Evolutionary conservation across 1,139 yeast species (phyloP), one percentile per base, ranked within the genome.

Genomic region (Nakaseomyces uthaithaninus): DNA sequence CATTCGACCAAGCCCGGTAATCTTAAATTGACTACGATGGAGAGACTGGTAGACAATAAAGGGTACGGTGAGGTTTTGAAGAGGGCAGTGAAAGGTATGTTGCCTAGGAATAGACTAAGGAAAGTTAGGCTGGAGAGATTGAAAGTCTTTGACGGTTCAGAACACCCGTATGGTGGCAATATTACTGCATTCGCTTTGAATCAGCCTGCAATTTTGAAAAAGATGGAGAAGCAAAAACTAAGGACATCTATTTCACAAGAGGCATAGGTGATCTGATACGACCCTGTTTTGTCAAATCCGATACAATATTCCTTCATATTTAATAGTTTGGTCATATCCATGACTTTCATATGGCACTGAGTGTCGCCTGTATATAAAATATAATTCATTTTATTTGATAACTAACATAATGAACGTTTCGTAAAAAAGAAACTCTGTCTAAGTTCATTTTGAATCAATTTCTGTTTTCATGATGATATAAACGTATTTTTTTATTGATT

Each of bases 61-160:
- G 98, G 98, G 10, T 83, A 79, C 53, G 80, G 85, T 15, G 98
- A 89, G 60, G 67, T 87, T 15, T 67, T 91, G 52, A 74, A 65
- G 54, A 75, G 83, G 55, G 97, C 98, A 0, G 98, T 91, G 7
- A 80, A 85, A 50, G 94, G 94, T 44, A 91, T 91, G 99, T 71
- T 91, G 44, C 98, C 98, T 31, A 87, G 86, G 66, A 89, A 91
- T 63, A 78, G 80, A 57, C 74, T 81, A 49, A 75, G 97, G 61
- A 75, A 82, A 55, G 69, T 71, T 22, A 76, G 98, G 60, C 65
- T 91, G 59, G 93, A 78, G 36, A 76, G 99, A 57, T 70, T 91
- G 49, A 87, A 85, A 65, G 75, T 85, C 1, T 84, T 73, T 60
- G 97, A 93, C 55, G 95, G 94, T 27, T 78, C 86, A 43, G 83